phyloP scores from a whole-genome alignment of 352 stramenopile genomes.

The Salisapilia sapeloensis region DNA sequence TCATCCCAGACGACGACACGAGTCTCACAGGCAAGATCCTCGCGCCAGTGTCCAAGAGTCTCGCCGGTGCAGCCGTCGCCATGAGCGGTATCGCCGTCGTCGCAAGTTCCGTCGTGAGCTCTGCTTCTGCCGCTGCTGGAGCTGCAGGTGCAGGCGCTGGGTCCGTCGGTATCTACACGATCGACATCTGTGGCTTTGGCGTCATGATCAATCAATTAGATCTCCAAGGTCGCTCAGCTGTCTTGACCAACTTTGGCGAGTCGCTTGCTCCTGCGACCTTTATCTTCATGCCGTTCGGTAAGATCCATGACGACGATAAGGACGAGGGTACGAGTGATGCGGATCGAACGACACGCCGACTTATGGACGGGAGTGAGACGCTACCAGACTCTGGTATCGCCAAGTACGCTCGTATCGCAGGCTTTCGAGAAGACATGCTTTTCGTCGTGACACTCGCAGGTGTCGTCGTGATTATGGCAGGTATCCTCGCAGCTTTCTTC shows the following conservation, averaged over 20 bases:
- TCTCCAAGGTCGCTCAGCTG: conserved; percentile 50
- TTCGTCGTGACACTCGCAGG: conserved; percentile 65
- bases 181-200: conserved; percentile 67
- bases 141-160: conserved; percentile 34
- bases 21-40: conserved; percentile 33
- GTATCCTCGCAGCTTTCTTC: conserved; percentile 40
- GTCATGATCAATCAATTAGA: conserved; percentile 66
- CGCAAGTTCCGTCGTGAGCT: conserved; percentile 29
- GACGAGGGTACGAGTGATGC: conserved; percentile 8
- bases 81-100: conserved; percentile 55
- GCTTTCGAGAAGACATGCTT: conserved; percentile 65
- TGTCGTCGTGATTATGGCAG: conserved; percentile 55
- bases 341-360: not conserved
- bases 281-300: conserved; percentile 61
- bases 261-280: conserved; percentile 58
- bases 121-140: conserved; percentile 14
- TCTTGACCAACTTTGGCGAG: conserved; percentile 48
- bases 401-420: conserved; percentile 48
- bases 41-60: conserved; percentile 41
- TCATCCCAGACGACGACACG: conserved; percentile 55
- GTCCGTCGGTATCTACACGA: conserved; percentile 51
- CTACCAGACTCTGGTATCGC: conserved; percentile 30
- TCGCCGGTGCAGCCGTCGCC: conserved; percentile 50
- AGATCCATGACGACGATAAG: conserved; percentile 14
- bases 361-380: conserved; percentile 6